Evolutionary conservation across 495 filamentous ascomycete genomes (phyloP).

Genomic region (Terfezia claveryi): DNA sequence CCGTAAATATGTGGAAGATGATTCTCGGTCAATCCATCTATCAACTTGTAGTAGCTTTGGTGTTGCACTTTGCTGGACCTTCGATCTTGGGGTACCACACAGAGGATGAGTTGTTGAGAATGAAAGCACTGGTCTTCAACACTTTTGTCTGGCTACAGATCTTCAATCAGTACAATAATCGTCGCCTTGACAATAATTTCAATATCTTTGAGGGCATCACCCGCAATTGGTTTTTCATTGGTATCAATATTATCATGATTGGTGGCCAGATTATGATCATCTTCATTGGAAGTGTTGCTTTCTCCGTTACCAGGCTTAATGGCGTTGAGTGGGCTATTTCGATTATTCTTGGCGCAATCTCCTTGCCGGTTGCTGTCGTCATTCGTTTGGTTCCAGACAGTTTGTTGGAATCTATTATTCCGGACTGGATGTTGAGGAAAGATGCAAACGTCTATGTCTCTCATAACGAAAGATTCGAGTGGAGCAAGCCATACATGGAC

Average conservation of each 20-base stretch:
- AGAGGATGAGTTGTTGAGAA: conserved; percentile 18
- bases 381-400: conserved; percentile 58
- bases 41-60: conserved; percentile 56
- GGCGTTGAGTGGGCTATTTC: conserved; percentile 55
- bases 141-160: conserved; percentile 92
- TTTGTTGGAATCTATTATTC: conserved; percentile 32
- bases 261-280: conserved; percentile 62
- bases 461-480: conserved; percentile 41
- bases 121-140: conserved; percentile 66
- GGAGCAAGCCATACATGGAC: conserved; percentile 39
- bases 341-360: conserved; percentile 45
- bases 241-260: conserved; percentile 63
- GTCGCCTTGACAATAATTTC: conserved; percentile 69
- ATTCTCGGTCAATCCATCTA: conserved; percentile 69
- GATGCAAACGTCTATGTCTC: conserved; percentile 28
- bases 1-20: conserved; percentile 81
- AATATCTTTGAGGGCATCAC: conserved; percentile 75
- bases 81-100: conserved; percentile 36
- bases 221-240: conserved; percentile 61
- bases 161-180: conserved; percentile 72
- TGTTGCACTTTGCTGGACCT: conserved; percentile 51
- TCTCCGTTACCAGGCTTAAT: conserved; percentile 36
- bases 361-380: conserved; percentile 46
- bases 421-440: conserved; percentile 28
- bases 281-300: conserved; percentile 51